Evolutionary conservation across 768 basidiomycete species (phyloP).

Genomic region (Pholiota microspora): DNA sequence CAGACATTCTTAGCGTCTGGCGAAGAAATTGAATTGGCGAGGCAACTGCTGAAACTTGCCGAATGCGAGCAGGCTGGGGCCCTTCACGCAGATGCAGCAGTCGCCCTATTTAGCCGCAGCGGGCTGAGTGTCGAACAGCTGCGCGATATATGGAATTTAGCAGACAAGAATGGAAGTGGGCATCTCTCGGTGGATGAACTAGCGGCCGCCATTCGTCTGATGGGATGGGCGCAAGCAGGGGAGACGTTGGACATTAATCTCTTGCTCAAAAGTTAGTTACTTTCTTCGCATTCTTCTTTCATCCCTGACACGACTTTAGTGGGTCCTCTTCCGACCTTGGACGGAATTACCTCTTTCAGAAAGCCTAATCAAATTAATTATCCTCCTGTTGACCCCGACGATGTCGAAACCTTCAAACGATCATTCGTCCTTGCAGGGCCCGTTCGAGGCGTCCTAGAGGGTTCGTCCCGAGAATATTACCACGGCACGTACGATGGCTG

Average conservation of each 20-base stretch:
- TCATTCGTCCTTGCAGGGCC: slow-evolving; percentile 53
- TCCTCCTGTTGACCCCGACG: slow-evolving; percentile 48
- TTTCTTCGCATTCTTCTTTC: background rate
- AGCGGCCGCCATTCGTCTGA: slow-evolving; percentile 57
- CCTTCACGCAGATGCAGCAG: slow-evolving; percentile 42
- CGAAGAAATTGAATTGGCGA: slow-evolving; percentile 29
- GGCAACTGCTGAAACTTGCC: slow-evolving; percentile 25
- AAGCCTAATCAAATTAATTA: slow-evolving; percentile 28
- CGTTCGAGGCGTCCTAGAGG: slow-evolving; percentile 50
- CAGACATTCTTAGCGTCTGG: slow-evolving; percentile 15
- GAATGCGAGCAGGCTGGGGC: slow-evolving; percentile 22
- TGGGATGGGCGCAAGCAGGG: slow-evolving; percentile 64
- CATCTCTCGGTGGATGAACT: slow-evolving; percentile 54
- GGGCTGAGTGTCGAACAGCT: slow-evolving; percentile 52
- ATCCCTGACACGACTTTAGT: slow-evolving; percentile 31
- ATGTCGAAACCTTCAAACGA: slow-evolving; percentile 52
- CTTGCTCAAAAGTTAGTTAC: slow-evolving; percentile 43
- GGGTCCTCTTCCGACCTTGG: slow-evolving; percentile 45
- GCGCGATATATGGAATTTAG: slow-evolving; percentile 62
- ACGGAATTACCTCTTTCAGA: slow-evolving; percentile 26
- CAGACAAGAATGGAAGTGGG: slow-evolving; percentile 58
- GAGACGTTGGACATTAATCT: slow-evolving; percentile 38
- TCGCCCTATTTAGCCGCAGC: slow-evolving; percentile 55
- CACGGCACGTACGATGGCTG: background rate
- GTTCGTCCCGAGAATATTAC: slow-evolving; percentile 30